These are phyloP conservation scores for Amphibolis antarctica DNA, from an alignment of 106 monocot species.

Conservation along the genomic window DNA sequence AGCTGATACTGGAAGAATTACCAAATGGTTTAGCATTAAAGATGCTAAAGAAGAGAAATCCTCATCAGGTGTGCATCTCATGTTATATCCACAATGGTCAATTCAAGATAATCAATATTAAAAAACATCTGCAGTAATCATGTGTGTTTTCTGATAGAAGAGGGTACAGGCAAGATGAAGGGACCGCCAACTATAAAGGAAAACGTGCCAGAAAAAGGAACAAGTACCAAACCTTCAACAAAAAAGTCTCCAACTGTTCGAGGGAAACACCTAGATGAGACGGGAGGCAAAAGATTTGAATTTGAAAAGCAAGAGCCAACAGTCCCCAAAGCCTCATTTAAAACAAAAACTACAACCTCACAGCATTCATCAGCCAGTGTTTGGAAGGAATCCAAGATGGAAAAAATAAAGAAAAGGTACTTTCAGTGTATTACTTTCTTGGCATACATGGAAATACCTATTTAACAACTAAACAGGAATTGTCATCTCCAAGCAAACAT, in stretches of 20 bases:
- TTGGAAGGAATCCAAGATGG: conserved; percentile 39
- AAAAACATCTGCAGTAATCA: conserved; percentile 3
- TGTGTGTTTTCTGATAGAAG: background rate
- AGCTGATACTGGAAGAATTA: conserved; percentile 20
- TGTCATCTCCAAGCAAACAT: background rate
- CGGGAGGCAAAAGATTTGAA: conserved; percentile 24
- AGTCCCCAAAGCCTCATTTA: background rate
- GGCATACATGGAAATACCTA: background rate
- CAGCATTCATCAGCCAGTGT: conserved; percentile 1
- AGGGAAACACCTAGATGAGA: conserved; percentile 27
- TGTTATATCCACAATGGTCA: background rate
- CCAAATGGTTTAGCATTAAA: conserved; percentile 42
- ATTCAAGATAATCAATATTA: too few relatives aligned
- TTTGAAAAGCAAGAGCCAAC: background rate
- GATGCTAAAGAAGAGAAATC: conserved; percentile 31
- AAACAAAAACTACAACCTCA: conserved; percentile 10
- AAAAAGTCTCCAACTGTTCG: conserved; percentile 43
- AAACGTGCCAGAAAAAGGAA: conserved; percentile 17
- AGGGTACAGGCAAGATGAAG: conserved; percentile 6
- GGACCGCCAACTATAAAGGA: conserved; percentile 2
- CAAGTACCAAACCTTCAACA: conserved; percentile 8
- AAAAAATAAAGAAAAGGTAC: conserved; percentile 34
- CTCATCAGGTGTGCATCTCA: conserved; percentile 27
- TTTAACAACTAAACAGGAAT: background rate
- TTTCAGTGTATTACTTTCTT: background rate